Evolutionary conservation across 345 rosid genomes (phyloP), one percentile per base, ranked within the genome.

Genomic region (Hevea brasiliensis): DNA sequence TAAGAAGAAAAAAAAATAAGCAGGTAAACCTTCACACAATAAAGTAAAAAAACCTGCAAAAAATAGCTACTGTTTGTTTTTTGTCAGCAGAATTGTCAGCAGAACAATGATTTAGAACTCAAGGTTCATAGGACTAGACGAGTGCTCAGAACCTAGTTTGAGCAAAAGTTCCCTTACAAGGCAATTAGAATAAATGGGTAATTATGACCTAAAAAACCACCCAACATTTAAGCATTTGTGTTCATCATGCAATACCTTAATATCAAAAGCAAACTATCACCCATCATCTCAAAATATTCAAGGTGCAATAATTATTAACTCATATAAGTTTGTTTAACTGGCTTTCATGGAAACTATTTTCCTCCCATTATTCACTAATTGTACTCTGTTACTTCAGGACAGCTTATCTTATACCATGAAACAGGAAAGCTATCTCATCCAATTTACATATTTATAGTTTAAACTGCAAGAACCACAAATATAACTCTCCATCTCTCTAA

Each of bases 1-100:
- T 55, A 70, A 35, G 10, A 35, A 70, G 53, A 44, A 27, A 41
- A 59, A n/a, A 58, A 29, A 60, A 51, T 65, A 35, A 73, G 66
- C 18, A 50, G 65, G 9, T 58, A 18, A 40, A 47, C 40, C 24
- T 65, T 27, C 18, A 41, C 29, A 61, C 11, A 4, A 37, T 12
- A 18, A n/a, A 57, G 5, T 2, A 35, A 0, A 24, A 40, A 41
- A 20, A 10, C 35, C 23, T 17, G 42, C 18, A 61, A 54, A 57
- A 60, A 58, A 23, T 8, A 72, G 24, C 55, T 53, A 3, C 32
- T 21, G 26, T 13, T 44, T 20, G 3, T 23, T 23, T 65, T 50
- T 32, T 32, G 37, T 32, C 4, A 32, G 37, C 2, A 32, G 37
- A 32, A 65, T 32, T 32, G 37, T 32, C 4, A 32, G 37, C 2